Evolutionary conservation across 805 yeast genomes (phyloP).

Genomic region (Kluyveromyces lactis): DNA sequence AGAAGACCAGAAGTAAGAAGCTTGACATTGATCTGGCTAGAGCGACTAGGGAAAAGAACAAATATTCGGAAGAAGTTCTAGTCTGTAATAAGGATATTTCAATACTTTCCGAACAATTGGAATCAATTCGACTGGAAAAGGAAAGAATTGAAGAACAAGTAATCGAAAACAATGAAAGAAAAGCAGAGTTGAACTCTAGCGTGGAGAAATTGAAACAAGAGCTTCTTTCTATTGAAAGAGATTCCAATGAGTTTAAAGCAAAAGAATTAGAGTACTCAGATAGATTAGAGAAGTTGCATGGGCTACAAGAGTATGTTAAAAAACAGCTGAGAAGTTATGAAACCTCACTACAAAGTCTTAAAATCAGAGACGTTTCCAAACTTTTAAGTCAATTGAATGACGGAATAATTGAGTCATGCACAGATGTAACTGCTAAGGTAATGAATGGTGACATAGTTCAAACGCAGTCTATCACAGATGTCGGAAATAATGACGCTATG

Average conservation of each 20-base stretch:
- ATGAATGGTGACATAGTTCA: neutral
- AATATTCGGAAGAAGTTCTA: conserved; percentile 11
- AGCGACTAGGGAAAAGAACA: conserved; percentile 38
- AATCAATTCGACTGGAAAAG: neutral
- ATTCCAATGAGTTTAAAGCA: conserved; percentile 51
- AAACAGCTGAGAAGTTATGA: conserved; percentile 33
- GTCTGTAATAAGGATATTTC: neutral
- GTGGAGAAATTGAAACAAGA: conserved; percentile 31
- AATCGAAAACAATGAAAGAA: conserved; percentile 42
- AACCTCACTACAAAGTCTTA: conserved; percentile 35
- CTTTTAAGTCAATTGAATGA: conserved; percentile 13
- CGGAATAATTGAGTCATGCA: neutral
- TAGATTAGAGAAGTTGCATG: conserved; percentile 49
- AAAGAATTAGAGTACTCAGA: conserved; percentile 59
- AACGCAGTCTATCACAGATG: no score
- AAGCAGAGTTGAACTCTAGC: conserved; percentile 42
- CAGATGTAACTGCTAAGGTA: neutral
- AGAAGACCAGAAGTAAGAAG: conserved; percentile 49
- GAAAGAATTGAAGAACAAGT: conserved; percentile 57
- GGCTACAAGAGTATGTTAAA: conserved; percentile 31
- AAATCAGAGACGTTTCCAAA: conserved; percentile 46
- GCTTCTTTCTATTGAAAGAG: conserved; percentile 17
- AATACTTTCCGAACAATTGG: neutral
- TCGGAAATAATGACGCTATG: conserved; percentile 8
- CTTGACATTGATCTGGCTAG: conserved; percentile 57